Evolutionary conservation across 257 asterid species (phyloP).

Genomic region (Salvia miltiorrhiza): DNA sequence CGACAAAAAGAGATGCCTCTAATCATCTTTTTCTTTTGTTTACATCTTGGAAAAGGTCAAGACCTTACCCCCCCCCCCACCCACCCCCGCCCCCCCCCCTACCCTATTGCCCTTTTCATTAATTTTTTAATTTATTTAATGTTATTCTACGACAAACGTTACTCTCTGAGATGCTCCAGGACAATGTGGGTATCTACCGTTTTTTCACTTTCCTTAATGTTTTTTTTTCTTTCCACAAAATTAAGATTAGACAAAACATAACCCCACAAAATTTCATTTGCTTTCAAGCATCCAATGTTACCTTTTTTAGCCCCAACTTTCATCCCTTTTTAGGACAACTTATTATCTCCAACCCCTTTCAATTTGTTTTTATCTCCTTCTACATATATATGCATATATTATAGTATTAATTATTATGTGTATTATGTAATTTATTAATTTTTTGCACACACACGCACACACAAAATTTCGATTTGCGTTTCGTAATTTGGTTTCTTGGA

Average conservation of each 20-base stretch:
- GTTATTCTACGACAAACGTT: constrained; percentile 86
- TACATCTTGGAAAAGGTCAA: constrained; percentile 42
- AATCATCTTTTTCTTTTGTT: constrained; percentile 32
- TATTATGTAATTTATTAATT: background rate
- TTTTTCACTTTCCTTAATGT: constrained; percentile 13
- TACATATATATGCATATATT: background rate
- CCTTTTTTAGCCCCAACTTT: constrained; percentile 42
- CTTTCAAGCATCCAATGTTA: constrained; percentile 71
- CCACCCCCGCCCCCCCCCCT: too few relatives aligned
- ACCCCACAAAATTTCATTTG: constrained; percentile 53
- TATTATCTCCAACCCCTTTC: constrained; percentile 10
- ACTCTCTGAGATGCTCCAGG: constrained; percentile 49
- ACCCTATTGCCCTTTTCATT: background rate
- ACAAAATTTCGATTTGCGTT: constrained; percentile 15
- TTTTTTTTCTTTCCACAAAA: background rate
- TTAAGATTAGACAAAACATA: constrained; percentile 50
- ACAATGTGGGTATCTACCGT: constrained; percentile 63
- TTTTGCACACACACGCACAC: background rate
- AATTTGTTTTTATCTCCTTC: background rate
- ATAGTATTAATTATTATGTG: background rate
- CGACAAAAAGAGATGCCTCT: constrained; percentile 47
- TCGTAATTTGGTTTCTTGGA: constrained; percentile 22
- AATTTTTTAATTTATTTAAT: background rate
- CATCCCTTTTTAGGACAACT: constrained; percentile 56
- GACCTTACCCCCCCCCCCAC: background rate